phyloP scores from a whole-genome alignment of 176 grass and related monocot species.

The Triticum timopheevii region DNA sequence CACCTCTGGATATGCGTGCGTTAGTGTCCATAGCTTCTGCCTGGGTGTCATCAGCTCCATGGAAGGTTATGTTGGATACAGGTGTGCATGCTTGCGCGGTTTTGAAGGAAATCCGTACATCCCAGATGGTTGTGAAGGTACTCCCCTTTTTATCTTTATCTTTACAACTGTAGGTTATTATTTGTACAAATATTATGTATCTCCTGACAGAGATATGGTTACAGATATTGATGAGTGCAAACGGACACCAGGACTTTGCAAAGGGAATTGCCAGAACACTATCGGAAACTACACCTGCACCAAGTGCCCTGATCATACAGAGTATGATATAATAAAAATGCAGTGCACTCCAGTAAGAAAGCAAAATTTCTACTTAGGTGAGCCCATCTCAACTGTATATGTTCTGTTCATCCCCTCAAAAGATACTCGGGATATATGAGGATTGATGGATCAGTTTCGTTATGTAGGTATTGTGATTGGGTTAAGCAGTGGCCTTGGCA shows the following conservation, averaged over 20 bases:
- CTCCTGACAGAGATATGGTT: background rate
- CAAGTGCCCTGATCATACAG: background rate
- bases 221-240: background rate
- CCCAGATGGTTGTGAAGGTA: background rate
- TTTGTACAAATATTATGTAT: background rate
- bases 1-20: slow-evolving; percentile 13
- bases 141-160: background rate
- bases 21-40: slow-evolving; percentile 6
- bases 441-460: background rate
- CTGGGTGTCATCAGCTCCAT: background rate
- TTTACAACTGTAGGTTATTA: background rate
- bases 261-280: background rate
- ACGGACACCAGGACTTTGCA: slow-evolving; percentile 2
- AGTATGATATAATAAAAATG: background rate
- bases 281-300: background rate
- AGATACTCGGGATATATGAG: background rate
- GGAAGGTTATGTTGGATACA: background rate
- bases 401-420: background rate
- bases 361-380: slow-evolving; percentile 7
- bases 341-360: background rate
- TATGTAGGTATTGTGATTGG: background rate
- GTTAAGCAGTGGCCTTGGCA: slow-evolving; percentile 3
- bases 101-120: slow-evolving; percentile 13
- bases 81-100: background rate
- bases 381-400: background rate